Conservation (phyloP, 352 stramenopile species). For the Globisporangium nodosum region DNA sequence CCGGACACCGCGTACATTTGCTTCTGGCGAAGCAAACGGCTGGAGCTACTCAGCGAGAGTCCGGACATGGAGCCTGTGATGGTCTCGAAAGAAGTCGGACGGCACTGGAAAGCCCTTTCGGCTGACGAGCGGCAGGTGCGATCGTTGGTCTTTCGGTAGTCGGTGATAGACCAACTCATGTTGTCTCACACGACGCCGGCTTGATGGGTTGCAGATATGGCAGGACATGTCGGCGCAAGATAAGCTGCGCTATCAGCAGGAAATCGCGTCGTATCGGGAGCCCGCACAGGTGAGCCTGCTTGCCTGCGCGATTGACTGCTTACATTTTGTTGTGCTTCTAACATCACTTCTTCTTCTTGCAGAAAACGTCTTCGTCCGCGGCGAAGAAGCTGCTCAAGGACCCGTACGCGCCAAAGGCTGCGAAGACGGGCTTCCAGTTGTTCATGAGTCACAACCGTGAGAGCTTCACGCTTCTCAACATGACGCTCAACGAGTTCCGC, state of each 20-base stretch:
- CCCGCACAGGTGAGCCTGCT: conserved; percentile 3
- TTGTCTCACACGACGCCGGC: not conserved
- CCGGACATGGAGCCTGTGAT: conserved; percentile 29
- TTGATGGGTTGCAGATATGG: conserved; percentile 24
- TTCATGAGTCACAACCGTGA: conserved; percentile 56
- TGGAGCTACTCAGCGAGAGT: conserved; percentile 32
- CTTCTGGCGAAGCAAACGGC: conserved; percentile 48
- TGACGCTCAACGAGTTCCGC: conserved; percentile 51
- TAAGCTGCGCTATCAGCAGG: conserved; percentile 44
- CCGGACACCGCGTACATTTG: conserved; percentile 63
- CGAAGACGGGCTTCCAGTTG: conserved; percentile 54
- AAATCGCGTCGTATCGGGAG: conserved; percentile 35
- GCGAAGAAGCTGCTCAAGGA: conserved; percentile 23
- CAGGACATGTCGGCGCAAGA: conserved; percentile 39
- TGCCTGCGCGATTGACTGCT: not conserved
- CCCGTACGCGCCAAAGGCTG: conserved; percentile 29
- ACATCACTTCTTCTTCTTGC: not conserved
- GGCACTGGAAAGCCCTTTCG: conserved; percentile 38
- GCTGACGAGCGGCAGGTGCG: conserved; percentile 30
- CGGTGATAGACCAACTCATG: not conserved
- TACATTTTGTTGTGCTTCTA: not conserved
- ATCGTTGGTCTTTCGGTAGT: not conserved
- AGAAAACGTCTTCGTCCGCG: conserved; percentile 6
- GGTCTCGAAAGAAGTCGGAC: conserved; percentile 46
- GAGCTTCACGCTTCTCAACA: conserved; percentile 42